Percentiles rank a stretch among this genome's conserved stretches.
These are phyloP conservation scores for Vicia faba DNA, from an alignment of 306 rosid genomes.

Conservation along the genomic window DNA sequence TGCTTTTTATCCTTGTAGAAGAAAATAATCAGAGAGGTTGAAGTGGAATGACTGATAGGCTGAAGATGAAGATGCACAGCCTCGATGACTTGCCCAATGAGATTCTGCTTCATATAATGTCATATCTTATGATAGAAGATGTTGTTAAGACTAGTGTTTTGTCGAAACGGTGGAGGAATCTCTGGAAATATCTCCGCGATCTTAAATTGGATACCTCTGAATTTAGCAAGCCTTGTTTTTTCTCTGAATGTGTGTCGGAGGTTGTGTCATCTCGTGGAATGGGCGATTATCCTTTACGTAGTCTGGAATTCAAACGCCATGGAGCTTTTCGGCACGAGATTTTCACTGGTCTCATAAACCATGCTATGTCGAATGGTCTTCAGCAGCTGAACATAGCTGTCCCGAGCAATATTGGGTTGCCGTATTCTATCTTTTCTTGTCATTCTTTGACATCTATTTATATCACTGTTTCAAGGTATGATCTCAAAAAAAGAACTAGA, in stretches of 20 bases:
- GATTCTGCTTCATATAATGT: constrained; percentile 12
- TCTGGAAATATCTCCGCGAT: constrained; percentile 22
- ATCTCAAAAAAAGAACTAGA: not conserved
- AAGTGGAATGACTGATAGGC: not conserved
- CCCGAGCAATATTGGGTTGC: constrained; percentile 25
- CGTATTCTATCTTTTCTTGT: constrained; percentile 13
- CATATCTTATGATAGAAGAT: not conserved
- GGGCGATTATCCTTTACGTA: not conserved
- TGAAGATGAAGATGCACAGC: not conserved
- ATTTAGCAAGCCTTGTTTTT: not conserved
- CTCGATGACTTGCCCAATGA: constrained; percentile 4
- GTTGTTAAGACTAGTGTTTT: constrained; percentile 7
- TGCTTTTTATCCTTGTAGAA: not conserved
- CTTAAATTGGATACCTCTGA: constrained; percentile 14
- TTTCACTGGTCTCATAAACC: constrained; percentile 8
- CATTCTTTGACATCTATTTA: constrained; percentile 9
- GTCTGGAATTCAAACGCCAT: constrained; percentile 8
- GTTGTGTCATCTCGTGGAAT: constrained; percentile 7
- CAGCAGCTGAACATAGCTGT: constrained; percentile 12
- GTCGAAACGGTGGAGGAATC: constrained; percentile 29
- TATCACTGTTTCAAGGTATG: constrained; percentile 17
- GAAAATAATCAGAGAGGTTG: not conserved
- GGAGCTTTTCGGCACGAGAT: not conserved
- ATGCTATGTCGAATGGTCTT: constrained; percentile 1
- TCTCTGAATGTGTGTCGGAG: constrained; percentile 15